A percentile compares a stretch with the other conserved stretches of the same genome.
These are phyloP conservation scores for Paragyromitra xinjiangensis DNA, from an alignment of 495 filamentous ascomycete species.

Conservation along the genomic window DNA sequence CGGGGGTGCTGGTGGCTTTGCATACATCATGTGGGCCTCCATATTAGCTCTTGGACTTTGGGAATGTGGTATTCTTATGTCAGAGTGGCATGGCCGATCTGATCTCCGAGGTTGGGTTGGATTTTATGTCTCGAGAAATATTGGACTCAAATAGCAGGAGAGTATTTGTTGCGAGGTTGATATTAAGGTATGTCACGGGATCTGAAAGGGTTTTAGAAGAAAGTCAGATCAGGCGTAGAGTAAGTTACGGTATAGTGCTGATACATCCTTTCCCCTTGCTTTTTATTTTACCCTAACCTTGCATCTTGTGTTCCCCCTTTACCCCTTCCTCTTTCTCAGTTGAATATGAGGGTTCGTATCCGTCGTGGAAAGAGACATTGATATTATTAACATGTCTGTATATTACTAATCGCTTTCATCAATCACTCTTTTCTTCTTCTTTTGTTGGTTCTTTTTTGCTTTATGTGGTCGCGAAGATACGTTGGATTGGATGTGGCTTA, in stretches of 20 bases:
- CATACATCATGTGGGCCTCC: constrained; percentile 12
- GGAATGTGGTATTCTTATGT: constrained; percentile 24
- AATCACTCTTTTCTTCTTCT: constrained; percentile 18
- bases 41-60: constrained; percentile 21
- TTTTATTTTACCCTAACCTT: constrained; percentile 35
- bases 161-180: constrained; percentile 15
- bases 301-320: constrained; percentile 1
- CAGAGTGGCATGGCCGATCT: constrained; percentile 35
- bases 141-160: constrained; percentile 26
- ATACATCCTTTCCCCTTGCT: constrained; percentile 39
- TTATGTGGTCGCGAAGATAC: constrained; percentile 21
- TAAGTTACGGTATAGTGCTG: constrained; percentile 45
- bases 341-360: constrained; percentile 27
- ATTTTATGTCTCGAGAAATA: constrained; percentile 31
- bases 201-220: constrained; percentile 19
- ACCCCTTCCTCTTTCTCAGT: constrained; percentile 9
- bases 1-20: constrained; percentile 1
- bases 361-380: constrained; percentile 9
- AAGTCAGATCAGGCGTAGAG: constrained; percentile 36
- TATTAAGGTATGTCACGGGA: constrained; percentile 43
- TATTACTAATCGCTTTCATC: constrained; percentile 38
- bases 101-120: constrained; percentile 30
- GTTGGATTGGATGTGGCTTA: constrained; percentile 14
- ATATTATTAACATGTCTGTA: constrained; percentile 28
- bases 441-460: constrained; percentile 27